phyloP scores from a whole-genome alignment of 352 stramenopile genomes.

The Globisporangium orthogonon region DNA sequence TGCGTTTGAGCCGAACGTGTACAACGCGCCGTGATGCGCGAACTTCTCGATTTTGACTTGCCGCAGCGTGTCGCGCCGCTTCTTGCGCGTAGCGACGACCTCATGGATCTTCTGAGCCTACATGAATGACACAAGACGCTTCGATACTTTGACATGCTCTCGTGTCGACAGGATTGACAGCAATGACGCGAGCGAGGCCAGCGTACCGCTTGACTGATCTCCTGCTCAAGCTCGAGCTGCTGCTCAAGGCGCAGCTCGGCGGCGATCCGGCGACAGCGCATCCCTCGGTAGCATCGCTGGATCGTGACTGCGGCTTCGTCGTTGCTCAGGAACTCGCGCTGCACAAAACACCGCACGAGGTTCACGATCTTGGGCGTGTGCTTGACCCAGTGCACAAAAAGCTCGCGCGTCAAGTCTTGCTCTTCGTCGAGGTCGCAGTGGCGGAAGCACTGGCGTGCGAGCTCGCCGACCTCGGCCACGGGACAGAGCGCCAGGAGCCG shows the following conservation, averaged over 20 bases:
- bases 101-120: slow-evolving; percentile 58
- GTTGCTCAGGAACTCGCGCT: slow-evolving; percentile 46
- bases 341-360: slow-evolving; percentile 62
- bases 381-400: slow-evolving; percentile 53
- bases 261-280: slow-evolving; percentile 38
- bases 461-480: slow-evolving; percentile 50
- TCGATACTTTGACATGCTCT: not conserved
- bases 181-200: not conserved
- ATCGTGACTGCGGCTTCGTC: slow-evolving; percentile 49
- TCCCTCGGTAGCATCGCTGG: slow-evolving; percentile 49
- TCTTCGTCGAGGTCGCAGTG: slow-evolving; percentile 63
- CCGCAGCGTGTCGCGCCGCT: slow-evolving; percentile 51
- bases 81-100: slow-evolving; percentile 52
- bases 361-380: slow-evolving; percentile 74
- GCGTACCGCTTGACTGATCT: slow-evolving; percentile 37
- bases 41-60: slow-evolving; percentile 71
- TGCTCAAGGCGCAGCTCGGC: slow-evolving; percentile 43
- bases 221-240: slow-evolving; percentile 48
- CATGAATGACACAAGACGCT: not conserved
- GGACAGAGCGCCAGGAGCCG: slow-evolving; percentile 45
- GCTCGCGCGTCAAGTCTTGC: slow-evolving; percentile 44
- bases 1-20: slow-evolving; percentile 59
- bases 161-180: not conserved
- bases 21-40: slow-evolving; percentile 59
- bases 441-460: slow-evolving; percentile 57